Evolutionary conservation across 1,284 basidiomycete species (phyloP).

Genomic region (Macrocybe sp.): DNA sequence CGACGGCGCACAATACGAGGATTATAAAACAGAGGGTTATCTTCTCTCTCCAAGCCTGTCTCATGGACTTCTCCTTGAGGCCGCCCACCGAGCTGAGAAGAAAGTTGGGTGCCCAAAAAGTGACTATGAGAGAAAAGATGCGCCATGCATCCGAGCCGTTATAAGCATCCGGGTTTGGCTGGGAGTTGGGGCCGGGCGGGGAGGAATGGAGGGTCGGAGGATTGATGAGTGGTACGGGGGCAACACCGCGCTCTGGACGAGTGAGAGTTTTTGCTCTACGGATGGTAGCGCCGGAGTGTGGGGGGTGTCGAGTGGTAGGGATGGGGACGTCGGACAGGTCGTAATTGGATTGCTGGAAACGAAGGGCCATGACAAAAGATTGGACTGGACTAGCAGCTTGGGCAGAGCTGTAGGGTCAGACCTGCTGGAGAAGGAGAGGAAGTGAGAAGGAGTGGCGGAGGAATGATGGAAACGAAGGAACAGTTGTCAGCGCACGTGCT

Average conservation of each 20-base stretch:
- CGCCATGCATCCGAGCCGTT: slow-evolving; percentile 73
- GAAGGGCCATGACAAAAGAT: slow-evolving; percentile 47
- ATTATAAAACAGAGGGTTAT: slow-evolving; percentile 90
- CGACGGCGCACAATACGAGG: slow-evolving; percentile 67
- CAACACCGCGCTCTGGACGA: slow-evolving; percentile 90
- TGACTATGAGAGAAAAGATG: slow-evolving; percentile 74
- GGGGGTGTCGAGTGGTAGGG: slow-evolving; percentile 56
- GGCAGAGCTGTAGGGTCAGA: slow-evolving; percentile 21
- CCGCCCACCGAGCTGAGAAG: slow-evolving; percentile 74
- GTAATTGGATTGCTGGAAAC: slow-evolving; percentile 47
- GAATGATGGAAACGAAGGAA: slow-evolving; percentile 6
- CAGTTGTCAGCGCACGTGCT: no score
- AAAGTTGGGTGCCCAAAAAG: slow-evolving; percentile 88
- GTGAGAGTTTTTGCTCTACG: slow-evolving; percentile 93
- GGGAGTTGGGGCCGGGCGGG: slow-evolving; percentile 33
- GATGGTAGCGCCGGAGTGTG: slow-evolving; percentile 53
- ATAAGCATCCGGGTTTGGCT: slow-evolving; percentile 29
- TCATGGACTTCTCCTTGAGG: slow-evolving; percentile 71
- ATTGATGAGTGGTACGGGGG: slow-evolving; percentile 91
- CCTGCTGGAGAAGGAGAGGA: slow-evolving; percentile 20
- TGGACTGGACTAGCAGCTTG: slow-evolving; percentile 15
- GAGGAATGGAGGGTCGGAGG: slow-evolving; percentile 38
- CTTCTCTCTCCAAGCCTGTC: slow-evolving; percentile 98
- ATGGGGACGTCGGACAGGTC: slow-evolving; percentile 62
- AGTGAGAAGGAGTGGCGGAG: slow-evolving; percentile 14